phyloP scores from a whole-genome alignment of 768 basidiomycete species.

The Lactarius tabidus region DNA sequence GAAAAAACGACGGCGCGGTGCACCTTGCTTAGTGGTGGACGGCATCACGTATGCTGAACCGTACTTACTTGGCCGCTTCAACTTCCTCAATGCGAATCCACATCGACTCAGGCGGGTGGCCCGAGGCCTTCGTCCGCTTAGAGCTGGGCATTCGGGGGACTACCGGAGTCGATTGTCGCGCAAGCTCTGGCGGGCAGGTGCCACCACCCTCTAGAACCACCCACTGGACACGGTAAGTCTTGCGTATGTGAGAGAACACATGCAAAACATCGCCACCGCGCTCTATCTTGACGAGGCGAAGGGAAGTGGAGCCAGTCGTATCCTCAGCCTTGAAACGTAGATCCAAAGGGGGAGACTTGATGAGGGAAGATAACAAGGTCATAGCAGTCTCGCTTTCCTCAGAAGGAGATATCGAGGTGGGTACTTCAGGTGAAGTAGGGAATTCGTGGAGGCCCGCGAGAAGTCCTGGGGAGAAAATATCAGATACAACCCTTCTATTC shows the following conservation, averaged over 20 bases:
- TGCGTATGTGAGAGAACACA: conserved; percentile 86
- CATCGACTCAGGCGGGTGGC: conserved; percentile 3
- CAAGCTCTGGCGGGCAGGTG: conserved; percentile 39
- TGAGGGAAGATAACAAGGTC: conserved; percentile 38
- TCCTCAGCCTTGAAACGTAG: conserved; percentile 7
- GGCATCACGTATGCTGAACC: neutral
- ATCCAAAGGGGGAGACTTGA: conserved; percentile 32
- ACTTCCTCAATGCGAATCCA: conserved; percentile 13
- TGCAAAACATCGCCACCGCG: conserved; percentile 67
- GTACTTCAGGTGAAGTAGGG: conserved; percentile 59
- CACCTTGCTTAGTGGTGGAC: neutral
- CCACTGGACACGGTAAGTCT: conserved; percentile 79
- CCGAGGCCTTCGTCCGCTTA: neutral
- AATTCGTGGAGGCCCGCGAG: conserved; percentile 89
- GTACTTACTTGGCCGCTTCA: conserved; percentile 18
- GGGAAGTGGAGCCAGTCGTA: conserved; percentile 7
- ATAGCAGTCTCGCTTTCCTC: conserved; percentile 35
- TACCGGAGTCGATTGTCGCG: neutral
- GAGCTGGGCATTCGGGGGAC: neutral
- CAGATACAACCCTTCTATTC: neutral
- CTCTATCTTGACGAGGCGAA: conserved; percentile 43
- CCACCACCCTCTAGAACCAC: conserved; percentile 58
- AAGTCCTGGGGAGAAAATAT: conserved; percentile 53
- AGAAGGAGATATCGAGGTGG: conserved; percentile 38
- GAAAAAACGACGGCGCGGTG: neutral